Percentiles rank a stretch among this genome's conserved stretches.
phyloP scores from a whole-genome alignment of 352 stramenopile species.

The Globisporangium barbulae region DNA sequence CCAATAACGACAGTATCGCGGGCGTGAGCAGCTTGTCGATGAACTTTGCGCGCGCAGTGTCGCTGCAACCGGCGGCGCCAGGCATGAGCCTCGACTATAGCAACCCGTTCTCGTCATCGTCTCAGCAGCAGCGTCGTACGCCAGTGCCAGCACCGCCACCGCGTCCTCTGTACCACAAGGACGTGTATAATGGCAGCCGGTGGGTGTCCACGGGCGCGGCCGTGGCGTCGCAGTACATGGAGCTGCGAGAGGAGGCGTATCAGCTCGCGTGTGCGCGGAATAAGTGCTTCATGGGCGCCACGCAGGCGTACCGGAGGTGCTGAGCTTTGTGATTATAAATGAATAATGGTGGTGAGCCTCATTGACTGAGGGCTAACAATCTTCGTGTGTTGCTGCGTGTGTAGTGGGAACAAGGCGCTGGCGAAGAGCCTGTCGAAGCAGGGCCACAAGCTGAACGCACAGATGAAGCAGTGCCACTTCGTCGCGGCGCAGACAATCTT shows the following conservation, averaged over 20 bases:
- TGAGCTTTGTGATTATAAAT: background rate
- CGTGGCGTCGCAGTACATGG: slow-evolving; percentile 67
- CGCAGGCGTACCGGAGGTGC: slow-evolving; percentile 78
- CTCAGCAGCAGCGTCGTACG: background rate
- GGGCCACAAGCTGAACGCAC: slow-evolving; percentile 75
- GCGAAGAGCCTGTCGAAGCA: slow-evolving; percentile 71
- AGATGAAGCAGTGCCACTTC: slow-evolving; percentile 86
- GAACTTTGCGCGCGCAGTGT: slow-evolving; percentile 80
- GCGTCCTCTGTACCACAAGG: slow-evolving; percentile 60
- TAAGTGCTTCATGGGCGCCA: slow-evolving; percentile 86
- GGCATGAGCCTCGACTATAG: slow-evolving; percentile 5
- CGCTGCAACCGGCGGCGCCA: slow-evolving; percentile 33
- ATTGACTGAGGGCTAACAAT: background rate
- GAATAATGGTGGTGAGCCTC: background rate
- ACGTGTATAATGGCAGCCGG: slow-evolving; percentile 32
- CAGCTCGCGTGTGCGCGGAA: slow-evolving; percentile 78
- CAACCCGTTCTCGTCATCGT: slow-evolving; percentile 20
- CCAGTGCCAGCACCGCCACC: slow-evolving; percentile 18
- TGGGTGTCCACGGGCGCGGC: slow-evolving; percentile 66
- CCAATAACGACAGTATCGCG: background rate
- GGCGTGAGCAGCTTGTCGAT: slow-evolving; percentile 42
- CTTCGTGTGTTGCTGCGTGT: background rate
- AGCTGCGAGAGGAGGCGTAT: slow-evolving; percentile 75
- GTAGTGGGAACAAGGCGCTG: slow-evolving; percentile 69
- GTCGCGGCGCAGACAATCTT: slow-evolving; percentile 75